Conservation (phyloP, 805 yeast genomes). For the Wickerhamiella dianesei region DNA sequence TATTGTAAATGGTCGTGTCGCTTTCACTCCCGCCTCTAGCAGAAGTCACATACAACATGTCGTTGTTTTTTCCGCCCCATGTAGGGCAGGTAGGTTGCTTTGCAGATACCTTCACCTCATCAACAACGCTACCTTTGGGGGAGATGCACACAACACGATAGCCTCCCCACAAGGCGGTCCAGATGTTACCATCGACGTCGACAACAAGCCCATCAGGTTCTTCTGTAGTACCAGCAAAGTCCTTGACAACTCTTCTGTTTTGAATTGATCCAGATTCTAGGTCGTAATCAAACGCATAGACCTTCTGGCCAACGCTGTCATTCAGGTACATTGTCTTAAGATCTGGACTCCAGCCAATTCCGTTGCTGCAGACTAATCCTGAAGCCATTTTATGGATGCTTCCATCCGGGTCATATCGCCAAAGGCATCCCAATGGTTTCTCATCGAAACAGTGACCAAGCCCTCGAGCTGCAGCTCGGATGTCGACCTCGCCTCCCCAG, state of each 20-base stretch:
- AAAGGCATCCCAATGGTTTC: slow-evolving; percentile 25
- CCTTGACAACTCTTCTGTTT: slow-evolving; percentile 22
- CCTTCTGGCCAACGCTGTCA: slow-evolving; percentile 35
- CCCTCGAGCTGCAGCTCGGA: slow-evolving; percentile 20
- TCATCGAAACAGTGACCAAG: slow-evolving; percentile 16
- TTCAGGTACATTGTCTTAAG: slow-evolving; percentile 37
- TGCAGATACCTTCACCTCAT: slow-evolving; percentile 18
- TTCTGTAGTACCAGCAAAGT: slow-evolving; percentile 15
- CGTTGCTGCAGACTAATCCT: slow-evolving; percentile 37
- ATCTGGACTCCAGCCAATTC: slow-evolving; percentile 41
- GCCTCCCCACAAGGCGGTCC: slow-evolving; percentile 21
- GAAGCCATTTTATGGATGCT: slow-evolving; percentile 19
- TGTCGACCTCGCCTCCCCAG: slow-evolving; percentile 36
- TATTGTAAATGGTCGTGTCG: slow-evolving; percentile 13
- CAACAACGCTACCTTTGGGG: slow-evolving; percentile 22
- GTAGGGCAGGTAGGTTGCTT: slow-evolving; percentile 24
- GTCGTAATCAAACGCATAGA: slow-evolving; percentile 37
- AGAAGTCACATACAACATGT: slow-evolving; percentile 21
- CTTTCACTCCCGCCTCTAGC: slow-evolving; percentile 10
- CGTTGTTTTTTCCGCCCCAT: slow-evolving; percentile 26
- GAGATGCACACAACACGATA: slow-evolving; percentile 17
- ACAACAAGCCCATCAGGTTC: slow-evolving; percentile 22
- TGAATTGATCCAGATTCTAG: slow-evolving; percentile 24
- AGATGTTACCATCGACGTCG: slow-evolving; percentile 20
- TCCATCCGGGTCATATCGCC: slow-evolving; percentile 28